phyloP scores from a whole-genome alignment of 495 filamentous ascomycete species.

The Neurospora sp. region DNA sequence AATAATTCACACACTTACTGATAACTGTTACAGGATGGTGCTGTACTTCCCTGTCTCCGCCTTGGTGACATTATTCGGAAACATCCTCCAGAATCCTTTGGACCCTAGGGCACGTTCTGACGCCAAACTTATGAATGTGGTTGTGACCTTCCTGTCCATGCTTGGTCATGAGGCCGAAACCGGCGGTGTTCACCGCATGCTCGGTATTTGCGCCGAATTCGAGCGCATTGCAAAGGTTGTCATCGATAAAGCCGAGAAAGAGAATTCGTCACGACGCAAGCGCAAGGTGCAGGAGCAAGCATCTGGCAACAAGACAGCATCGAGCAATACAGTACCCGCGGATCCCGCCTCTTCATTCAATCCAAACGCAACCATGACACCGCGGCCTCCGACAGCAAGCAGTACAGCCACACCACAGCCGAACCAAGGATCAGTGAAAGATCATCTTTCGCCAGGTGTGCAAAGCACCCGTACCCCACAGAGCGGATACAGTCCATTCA shows the following conservation, averaged over 20 bases:
- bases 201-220: slow-evolving; percentile 86
- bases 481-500: slow-evolving; percentile 23
- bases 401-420: slow-evolving; percentile 27
- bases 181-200: slow-evolving; percentile 83
- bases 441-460: slow-evolving; percentile 31
- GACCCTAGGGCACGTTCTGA: slow-evolving; percentile 82
- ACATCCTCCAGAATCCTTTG: slow-evolving; percentile 91
- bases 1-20: slow-evolving; percentile 1
- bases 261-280: slow-evolving; percentile 66
- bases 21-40: slow-evolving; percentile 59
- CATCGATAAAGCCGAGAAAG: slow-evolving; percentile 81
- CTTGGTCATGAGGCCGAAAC: slow-evolving; percentile 68
- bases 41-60: slow-evolving; percentile 96
- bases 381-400: slow-evolving; percentile 22
- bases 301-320: slow-evolving; percentile 7
- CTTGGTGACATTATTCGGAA: slow-evolving; percentile 90
- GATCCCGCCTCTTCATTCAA: slow-evolving; percentile 21
- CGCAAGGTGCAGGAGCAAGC: slow-evolving; percentile 54
- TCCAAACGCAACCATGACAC: slow-evolving; percentile 19
- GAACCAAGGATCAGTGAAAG: slow-evolving; percentile 14
- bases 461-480: slow-evolving; percentile 28
- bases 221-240: slow-evolving; percentile 89
- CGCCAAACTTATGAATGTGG: slow-evolving; percentile 80
- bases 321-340: slow-evolving; percentile 11
- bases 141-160: slow-evolving; percentile 74